These are phyloP conservation scores for Neofusicoccum laricinum DNA, from an alignment of 2,329 filamentous ascomycete species.

Conservation along the genomic window DNA sequence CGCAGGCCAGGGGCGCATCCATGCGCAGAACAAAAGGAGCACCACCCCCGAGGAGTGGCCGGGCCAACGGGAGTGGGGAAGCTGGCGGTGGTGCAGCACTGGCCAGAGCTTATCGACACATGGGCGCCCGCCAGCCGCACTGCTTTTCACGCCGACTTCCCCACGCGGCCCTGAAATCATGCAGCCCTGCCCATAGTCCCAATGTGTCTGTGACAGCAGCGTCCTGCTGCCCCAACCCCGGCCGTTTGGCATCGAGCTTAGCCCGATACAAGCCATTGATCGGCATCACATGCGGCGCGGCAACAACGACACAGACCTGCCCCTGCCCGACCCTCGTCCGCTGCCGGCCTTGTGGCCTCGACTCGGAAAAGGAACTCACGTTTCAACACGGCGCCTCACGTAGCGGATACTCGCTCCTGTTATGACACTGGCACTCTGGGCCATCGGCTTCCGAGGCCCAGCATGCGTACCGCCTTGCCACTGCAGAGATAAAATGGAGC, in stretches of 20 bases:
- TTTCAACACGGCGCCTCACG: background rate
- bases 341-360: background rate
- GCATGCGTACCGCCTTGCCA: background rate
- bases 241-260: background rate
- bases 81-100: background rate
- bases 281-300: background rate
- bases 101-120: constrained; percentile 12
- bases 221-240: background rate
- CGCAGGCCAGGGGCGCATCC: background rate
- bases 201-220: background rate
- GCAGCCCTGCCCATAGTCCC: background rate
- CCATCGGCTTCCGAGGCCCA: background rate
- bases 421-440: background rate
- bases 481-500: constrained; percentile 1
- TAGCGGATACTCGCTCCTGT: background rate
- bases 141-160: background rate
- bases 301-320: background rate
- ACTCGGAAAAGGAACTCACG: background rate
- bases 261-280: background rate
- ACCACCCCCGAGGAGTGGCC: background rate
- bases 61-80: background rate
- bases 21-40: background rate
- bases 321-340: background rate
- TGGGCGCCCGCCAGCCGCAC: background rate
- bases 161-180: background rate